These are phyloP conservation scores for Phaeosphaeriaceae sp. DNA, from an alignment of 2,329 filamentous ascomycete genomes.

Conservation along the genomic window DNA sequence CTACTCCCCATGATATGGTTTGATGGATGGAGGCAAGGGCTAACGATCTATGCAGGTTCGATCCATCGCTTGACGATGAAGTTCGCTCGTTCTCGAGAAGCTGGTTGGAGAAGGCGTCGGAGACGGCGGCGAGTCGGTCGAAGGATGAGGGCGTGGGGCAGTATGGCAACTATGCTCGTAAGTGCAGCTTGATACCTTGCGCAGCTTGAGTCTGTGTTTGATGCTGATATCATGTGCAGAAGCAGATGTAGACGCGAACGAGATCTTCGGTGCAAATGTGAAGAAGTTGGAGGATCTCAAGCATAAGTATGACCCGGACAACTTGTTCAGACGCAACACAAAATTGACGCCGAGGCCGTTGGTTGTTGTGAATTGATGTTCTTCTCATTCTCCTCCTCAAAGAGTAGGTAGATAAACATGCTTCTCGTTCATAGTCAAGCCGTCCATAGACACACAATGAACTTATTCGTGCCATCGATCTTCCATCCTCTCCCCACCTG, in stretches of 20 bases:
- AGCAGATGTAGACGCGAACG: constrained; percentile 32
- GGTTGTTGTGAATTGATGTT: constrained; percentile 25
- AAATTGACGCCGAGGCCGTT: constrained; percentile 28
- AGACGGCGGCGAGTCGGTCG: constrained; percentile 23
- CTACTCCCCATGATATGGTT: not conserved
- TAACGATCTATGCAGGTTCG: constrained; percentile 26
- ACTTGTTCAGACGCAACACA: constrained; percentile 39
- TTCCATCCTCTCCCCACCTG: not conserved
- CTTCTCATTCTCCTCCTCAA: not conserved
- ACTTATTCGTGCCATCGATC: not conserved
- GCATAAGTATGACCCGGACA: constrained; percentile 44
- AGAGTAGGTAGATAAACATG: not conserved
- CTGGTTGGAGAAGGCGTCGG: constrained; percentile 33
- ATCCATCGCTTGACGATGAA: constrained; percentile 31
- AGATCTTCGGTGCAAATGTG: constrained; percentile 43
- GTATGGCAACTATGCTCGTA: constrained; percentile 44
- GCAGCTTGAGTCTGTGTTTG: not conserved
- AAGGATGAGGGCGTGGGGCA: constrained; percentile 35
- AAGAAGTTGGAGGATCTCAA: constrained; percentile 41
- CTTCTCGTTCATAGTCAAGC: not conserved
- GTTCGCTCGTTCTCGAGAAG: constrained; percentile 33
- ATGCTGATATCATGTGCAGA: constrained; percentile 13
- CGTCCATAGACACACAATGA: not conserved
- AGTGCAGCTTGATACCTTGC: not conserved
- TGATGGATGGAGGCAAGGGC: not conserved